Conservation (phyloP, 2,329 filamentous ascomycete genomes). For the Fusarium avenaceum region DNA sequence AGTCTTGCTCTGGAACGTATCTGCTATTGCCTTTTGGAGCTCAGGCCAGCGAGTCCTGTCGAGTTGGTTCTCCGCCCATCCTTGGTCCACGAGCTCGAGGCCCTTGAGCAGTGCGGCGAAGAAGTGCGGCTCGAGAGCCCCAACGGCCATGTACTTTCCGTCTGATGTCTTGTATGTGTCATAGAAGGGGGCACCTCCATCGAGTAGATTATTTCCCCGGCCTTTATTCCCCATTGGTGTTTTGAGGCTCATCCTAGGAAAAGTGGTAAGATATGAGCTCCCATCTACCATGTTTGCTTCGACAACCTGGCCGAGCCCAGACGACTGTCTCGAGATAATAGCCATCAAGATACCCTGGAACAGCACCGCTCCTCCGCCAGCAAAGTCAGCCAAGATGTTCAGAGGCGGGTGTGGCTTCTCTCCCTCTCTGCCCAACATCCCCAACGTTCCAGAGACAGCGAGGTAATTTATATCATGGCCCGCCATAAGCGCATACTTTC, state of each 20-base stretch:
- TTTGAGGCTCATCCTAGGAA: constrained; percentile 77
- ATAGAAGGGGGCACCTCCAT: constrained; percentile 90
- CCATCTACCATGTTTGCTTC: constrained; percentile 99
- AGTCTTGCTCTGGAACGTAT: constrained; percentile 76
- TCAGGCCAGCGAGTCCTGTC: constrained; percentile 77
- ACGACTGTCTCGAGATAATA: constrained; percentile 73
- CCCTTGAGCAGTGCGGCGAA: constrained; percentile 77
- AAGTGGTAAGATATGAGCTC: constrained; percentile 80
- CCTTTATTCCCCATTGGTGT: constrained; percentile 71
- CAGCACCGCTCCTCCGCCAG: constrained; percentile 85
- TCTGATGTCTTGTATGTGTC: constrained; percentile 89
- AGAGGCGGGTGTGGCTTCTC: constrained; percentile 82
- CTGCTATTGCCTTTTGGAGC: constrained; percentile 71
- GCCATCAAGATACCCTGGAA: constrained; percentile 88
- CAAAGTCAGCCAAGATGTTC: constrained; percentile 92
- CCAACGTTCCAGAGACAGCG: constrained; percentile 84
- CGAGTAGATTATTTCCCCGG: constrained; percentile 82
- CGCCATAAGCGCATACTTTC: constrained; percentile 87
- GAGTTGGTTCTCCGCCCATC: constrained; percentile 66
- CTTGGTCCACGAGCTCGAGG: constrained; percentile 68
- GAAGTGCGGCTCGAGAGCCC: constrained; percentile 90
- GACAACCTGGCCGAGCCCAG: constrained; percentile 85
- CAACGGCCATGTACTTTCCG: constrained; percentile 85
- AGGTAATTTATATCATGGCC: constrained; percentile 98
- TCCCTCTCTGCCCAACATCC: constrained; percentile 77